Evolutionary conservation across 2,329 filamentous ascomycete genomes (phyloP).

Genomic region (Orbilia blumenaviensis): DNA sequence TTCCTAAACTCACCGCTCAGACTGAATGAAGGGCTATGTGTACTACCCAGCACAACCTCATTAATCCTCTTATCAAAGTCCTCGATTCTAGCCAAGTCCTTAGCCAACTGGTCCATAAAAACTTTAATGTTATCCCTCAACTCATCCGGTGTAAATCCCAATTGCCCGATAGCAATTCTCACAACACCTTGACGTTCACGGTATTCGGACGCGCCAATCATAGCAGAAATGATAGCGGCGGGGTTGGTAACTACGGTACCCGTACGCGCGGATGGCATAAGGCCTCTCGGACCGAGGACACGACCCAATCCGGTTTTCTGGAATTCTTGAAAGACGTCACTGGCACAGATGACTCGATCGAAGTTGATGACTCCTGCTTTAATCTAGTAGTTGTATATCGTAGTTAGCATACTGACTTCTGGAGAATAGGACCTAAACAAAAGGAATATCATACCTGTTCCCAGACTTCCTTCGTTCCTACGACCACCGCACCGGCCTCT

Average conservation of each 20-base stretch:
- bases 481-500: slow-evolving; percentile 79
- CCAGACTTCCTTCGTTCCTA: slow-evolving; percentile 87
- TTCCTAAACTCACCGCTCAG: slow-evolving; percentile 79
- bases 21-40: slow-evolving; percentile 84
- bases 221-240: slow-evolving; percentile 76
- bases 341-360: slow-evolving; percentile 87
- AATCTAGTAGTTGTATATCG: slow-evolving; percentile 59
- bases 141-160: slow-evolving; percentile 87
- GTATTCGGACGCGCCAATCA: slow-evolving; percentile 86
- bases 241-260: slow-evolving; percentile 89
- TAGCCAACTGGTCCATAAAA: slow-evolving; percentile 79
- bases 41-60: slow-evolving; percentile 82
- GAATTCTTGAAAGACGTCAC: slow-evolving; percentile 77
- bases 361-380: slow-evolving; percentile 81
- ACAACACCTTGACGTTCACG: slow-evolving; percentile 85
- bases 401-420: neutral
- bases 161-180: slow-evolving; percentile 86
- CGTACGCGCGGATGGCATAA: slow-evolving; percentile 90
- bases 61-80: slow-evolving; percentile 66
- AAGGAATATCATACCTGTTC: slow-evolving; percentile 68
- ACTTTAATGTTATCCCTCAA: slow-evolving; percentile 83
- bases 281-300: slow-evolving; percentile 83
- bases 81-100: slow-evolving; percentile 74
- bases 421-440: neutral
- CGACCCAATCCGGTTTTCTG: slow-evolving; percentile 82